phyloP scores from a whole-genome alignment of 2,329 filamentous ascomycete genomes.

The Corynespora cassiicola region DNA sequence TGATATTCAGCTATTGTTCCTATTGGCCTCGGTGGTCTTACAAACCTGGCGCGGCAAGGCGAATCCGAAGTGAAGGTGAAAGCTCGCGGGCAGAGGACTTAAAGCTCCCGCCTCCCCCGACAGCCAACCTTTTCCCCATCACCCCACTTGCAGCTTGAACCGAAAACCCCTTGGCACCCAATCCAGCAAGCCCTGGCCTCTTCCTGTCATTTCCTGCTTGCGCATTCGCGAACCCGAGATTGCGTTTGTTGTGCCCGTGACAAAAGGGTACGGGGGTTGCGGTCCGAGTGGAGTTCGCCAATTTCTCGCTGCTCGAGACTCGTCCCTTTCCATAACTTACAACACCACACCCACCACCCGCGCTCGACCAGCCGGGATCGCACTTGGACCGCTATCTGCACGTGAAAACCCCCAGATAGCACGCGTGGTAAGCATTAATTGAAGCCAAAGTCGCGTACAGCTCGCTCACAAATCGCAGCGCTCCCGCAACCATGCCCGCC shows the following conservation, averaged over 20 bases:
- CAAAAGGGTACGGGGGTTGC: background rate
- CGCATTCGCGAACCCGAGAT: too few relatives aligned
- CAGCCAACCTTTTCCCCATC: too few relatives aligned
- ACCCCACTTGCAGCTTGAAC: too few relatives aligned
- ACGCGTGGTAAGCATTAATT: conserved; percentile 39
- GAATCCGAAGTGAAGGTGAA: too few relatives aligned
- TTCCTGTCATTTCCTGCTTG: too few relatives aligned
- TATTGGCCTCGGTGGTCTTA: too few relatives aligned
- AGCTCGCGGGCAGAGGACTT: too few relatives aligned
- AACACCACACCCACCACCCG: conserved; percentile 29
- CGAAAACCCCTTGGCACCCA: too few relatives aligned
- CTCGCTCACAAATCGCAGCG: conserved; percentile 41
- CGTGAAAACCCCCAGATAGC: conserved; percentile 30
- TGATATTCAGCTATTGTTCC: too few relatives aligned
- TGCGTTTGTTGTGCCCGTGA: background rate
- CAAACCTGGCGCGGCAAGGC: too few relatives aligned
- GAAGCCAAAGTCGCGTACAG: conserved; percentile 16
- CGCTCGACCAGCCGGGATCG: conserved; percentile 35
- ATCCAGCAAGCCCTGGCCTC: too few relatives aligned
- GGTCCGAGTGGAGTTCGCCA: conserved; percentile 18
- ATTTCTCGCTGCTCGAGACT: conserved; percentile 25
- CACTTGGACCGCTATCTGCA: conserved; percentile 31
- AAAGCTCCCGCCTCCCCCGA: too few relatives aligned
- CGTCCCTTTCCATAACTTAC: conserved; percentile 19
- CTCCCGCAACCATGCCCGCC: conserved; percentile 42